Percentiles rank a stretch among this genome's conserved stretches.
These are phyloP conservation scores for Clonostachys rosea DNA, from an alignment of 2,329 filamentous ascomycete genomes.

Conservation along the genomic window DNA sequence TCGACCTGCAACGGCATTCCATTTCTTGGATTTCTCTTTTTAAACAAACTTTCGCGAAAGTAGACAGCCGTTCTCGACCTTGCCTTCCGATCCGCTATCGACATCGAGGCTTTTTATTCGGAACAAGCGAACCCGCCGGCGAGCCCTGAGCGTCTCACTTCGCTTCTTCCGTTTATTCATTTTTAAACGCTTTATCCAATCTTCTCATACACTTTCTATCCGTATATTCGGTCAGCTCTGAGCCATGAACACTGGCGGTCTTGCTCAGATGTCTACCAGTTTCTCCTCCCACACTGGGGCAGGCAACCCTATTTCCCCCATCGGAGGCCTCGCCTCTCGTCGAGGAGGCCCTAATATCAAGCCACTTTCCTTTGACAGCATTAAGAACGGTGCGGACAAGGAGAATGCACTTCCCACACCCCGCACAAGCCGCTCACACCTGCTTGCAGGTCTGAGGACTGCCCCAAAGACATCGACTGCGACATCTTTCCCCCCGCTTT, in stretches of 20 bases:
- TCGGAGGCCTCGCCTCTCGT: conserved; percentile 75
- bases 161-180: no score
- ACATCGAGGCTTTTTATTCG: no score
- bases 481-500: conserved; percentile 66
- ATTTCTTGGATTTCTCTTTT: no score
- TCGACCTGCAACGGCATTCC: no score
- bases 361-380: conserved; percentile 73
- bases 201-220: no score
- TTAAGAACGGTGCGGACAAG: conserved; percentile 60
- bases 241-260: conserved; percentile 93
- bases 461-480: conserved; percentile 82
- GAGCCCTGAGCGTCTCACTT: no score
- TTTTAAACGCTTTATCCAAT: no score
- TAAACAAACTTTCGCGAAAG: no score
- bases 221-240: conserved; percentile 12
- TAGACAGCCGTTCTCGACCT: no score
- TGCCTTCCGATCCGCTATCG: no score
- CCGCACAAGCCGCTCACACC: conserved; percentile 88
- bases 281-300: conserved; percentile 68
- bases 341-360: conserved; percentile 87
- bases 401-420: conserved; percentile 73
- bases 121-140: no score
- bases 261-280: conserved; percentile 95
- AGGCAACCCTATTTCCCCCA: conserved; percentile 52
- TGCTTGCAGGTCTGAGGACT: conserved; percentile 88